Evolutionary conservation across 371 early-diverging fungal species (phyloP).

Genomic region (Haplosporangium sp.): DNA sequence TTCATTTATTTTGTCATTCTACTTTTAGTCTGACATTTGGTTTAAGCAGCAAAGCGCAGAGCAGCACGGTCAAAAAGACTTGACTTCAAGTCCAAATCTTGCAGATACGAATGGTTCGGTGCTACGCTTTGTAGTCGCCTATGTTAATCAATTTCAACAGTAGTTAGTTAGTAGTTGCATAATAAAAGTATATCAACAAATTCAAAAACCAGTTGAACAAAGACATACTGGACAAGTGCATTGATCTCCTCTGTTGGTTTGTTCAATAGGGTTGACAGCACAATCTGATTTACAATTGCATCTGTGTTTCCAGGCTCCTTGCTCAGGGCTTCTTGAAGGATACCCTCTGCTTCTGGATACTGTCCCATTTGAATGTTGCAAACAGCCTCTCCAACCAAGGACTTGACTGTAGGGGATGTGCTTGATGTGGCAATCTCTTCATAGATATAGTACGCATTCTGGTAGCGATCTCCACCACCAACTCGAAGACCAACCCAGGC

Average conservation of each 20-base stretch:
- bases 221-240: conserved; percentile 75
- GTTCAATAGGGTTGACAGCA: conserved; percentile 71
- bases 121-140: conserved; percentile 84
- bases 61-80: conserved; percentile 83
- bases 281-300: conserved; percentile 88
- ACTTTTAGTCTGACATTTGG: not conserved
- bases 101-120: conserved; percentile 85
- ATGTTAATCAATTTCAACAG: conserved; percentile 1
- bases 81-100: conserved; percentile 82
- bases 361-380: conserved; percentile 84
- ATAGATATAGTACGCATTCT: conserved; percentile 92
- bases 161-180: not conserved
- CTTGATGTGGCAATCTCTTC: conserved; percentile 91
- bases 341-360: conserved; percentile 88
- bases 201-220: not conserved
- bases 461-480: conserved; percentile 86
- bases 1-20: not conserved
- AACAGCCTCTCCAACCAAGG: conserved; percentile 89
- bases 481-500: conserved; percentile 86
- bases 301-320: conserved; percentile 87
- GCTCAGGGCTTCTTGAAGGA: conserved; percentile 84
- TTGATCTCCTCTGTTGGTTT: conserved; percentile 78
- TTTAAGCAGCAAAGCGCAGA: conserved; percentile 35
- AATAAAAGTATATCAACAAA: not conserved
- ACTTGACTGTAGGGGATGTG: conserved; percentile 77